Base-by-base conservation (phyloP, 2,329 filamentous ascomycete species). In the Lanzia echinophila region DNA sequence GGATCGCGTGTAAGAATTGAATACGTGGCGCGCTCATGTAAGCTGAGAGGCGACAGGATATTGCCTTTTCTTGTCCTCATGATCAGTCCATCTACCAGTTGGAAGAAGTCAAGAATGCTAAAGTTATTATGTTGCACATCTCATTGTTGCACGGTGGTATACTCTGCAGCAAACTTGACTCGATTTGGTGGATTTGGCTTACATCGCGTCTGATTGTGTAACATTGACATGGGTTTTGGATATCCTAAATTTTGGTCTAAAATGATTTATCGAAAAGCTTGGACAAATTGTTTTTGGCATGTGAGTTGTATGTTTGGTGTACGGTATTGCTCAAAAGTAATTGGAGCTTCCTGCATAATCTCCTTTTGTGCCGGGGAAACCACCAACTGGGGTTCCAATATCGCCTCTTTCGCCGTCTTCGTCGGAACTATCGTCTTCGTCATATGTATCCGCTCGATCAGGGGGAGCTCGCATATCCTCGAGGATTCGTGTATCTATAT, bases 401-500 rank as follows among this genome's bases (percentile, higher is more conserved):
- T 44, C 42, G 15, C 45, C 42, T 47, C 28, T 31, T 41, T 47
- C 38, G 50, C 54, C 57, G 24, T 65, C 63, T 2, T 66, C 63
- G 47, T 77, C 75, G 0, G 75, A 78, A 58, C 74, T 77, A 6
- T 58, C 62, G 5, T 71, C 72, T 39, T 67, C 65, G 3, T 65
- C 72, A 39, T 68, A 72, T 48, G 73, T 71, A 53, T 78, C 76
- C 6, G 62, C 62, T 17, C 69, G 67, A 54, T 79, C 76, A 2
- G 77, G 77, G 4, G 75, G 77, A 20, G 75, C 74, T 24, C 79
- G 74, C 79, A 84, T 83, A 2, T 73, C 72, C 48, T 84, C 80
- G 11, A 97, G 72, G 0, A 79, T 73, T 28, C 84, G 79, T 11
- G 78, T 74, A 42, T 87, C 86, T 11, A 96, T 71, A 1, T 71